Evolutionary conservation across 331 rosid genomes (phyloP).

Genomic region (Saraca asoca): DNA sequence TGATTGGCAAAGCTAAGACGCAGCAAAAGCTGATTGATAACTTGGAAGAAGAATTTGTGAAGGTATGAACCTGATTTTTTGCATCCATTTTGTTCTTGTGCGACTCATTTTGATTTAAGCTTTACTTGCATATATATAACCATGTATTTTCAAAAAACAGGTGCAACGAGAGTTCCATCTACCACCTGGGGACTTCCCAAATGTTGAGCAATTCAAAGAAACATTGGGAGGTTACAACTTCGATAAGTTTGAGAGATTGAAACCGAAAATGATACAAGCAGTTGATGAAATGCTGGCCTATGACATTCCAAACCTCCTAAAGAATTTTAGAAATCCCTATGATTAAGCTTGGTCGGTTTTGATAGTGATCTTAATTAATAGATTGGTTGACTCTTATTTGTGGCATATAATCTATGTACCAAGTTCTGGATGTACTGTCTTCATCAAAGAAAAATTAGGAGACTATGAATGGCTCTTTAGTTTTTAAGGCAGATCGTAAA

Average conservation of each 20-base stretch:
- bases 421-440: too few relatives aligned
- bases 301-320: conserved; percentile 80
- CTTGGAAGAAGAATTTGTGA: conserved; percentile 69
- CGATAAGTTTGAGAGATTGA: conserved; percentile 80
- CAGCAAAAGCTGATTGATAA: conserved; percentile 75
- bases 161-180: conserved; percentile 84
- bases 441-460: too few relatives aligned
- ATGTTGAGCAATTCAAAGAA: conserved; percentile 70
- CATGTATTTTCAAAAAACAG: conserved; percentile 41
- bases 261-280: conserved; percentile 66
- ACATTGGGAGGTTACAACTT: conserved; percentile 59
- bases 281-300: conserved; percentile 84
- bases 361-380: background rate
- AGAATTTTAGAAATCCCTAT: conserved; percentile 77
- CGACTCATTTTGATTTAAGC: background rate
- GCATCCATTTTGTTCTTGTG: background rate
- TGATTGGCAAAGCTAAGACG: conserved; percentile 83
- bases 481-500: too few relatives aligned
- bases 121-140: background rate
- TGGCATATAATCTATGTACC: too few relatives aligned
- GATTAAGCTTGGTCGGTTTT: conserved; percentile 34
- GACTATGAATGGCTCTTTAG: too few relatives aligned
- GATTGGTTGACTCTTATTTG: conserved; percentile 12
- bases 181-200: conserved; percentile 89
- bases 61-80: conserved; percentile 48